Evolutionary conservation across 2,329 filamentous ascomycete species (phyloP).

Genomic region (Ophiostoma himal-ulmi): DNA sequence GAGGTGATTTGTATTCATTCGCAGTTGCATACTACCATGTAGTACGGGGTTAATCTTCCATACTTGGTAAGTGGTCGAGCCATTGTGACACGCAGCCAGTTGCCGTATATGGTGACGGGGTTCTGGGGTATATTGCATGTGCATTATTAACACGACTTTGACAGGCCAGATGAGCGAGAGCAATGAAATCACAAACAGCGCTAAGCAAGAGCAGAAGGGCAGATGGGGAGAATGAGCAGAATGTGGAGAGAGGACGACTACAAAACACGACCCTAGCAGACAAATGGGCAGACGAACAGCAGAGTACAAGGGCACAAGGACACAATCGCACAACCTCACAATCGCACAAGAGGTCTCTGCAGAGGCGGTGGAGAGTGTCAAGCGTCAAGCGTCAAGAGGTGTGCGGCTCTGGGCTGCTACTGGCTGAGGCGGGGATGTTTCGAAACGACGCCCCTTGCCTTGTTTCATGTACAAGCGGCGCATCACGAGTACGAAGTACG

Average conservation of each 20-base stretch:
- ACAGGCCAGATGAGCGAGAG: neutral
- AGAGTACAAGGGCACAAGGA: neutral
- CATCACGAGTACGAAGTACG: neutral
- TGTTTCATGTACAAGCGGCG: conserved; percentile 20
- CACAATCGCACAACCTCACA: neutral
- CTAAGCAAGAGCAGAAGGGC: no score
- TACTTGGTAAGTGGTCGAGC: no score
- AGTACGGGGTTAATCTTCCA: no score
- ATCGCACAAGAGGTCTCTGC: neutral
- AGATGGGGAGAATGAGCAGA: no score
- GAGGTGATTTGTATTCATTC: no score
- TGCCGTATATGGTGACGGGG: neutral
- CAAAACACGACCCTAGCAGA: neutral
- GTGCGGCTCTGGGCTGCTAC: conserved; percentile 19
- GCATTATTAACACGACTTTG: neutral
- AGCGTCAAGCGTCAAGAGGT: conserved; percentile 6
- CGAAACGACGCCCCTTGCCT: conserved; percentile 17
- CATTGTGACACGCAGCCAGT: neutral
- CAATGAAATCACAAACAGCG: neutral
- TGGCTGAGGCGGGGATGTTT: conserved; percentile 16
- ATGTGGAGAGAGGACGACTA: no score
- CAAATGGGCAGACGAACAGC: neutral
- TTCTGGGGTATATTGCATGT: neutral
- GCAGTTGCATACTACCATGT: no score
- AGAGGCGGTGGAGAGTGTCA: neutral